phyloP scores from a whole-genome alignment of 352 stramenopile species.

The Peronospora destructor region DNA sequence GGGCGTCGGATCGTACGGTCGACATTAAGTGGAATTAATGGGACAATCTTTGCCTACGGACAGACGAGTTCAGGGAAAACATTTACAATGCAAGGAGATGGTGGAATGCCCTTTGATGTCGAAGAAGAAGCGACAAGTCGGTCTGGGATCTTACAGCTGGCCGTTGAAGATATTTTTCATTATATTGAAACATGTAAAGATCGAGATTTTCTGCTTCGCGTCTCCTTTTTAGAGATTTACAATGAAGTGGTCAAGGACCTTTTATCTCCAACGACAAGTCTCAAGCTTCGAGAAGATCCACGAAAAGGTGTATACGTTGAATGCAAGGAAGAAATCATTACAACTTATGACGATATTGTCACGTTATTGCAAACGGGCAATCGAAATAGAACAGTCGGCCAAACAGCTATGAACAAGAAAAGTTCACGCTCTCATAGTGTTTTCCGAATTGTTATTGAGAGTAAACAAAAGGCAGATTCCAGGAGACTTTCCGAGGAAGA shows the following conservation, averaged over 20 bases:
- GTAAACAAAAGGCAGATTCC: conserved; percentile 48
- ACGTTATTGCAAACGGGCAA: conserved; percentile 61
- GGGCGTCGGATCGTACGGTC: conserved; percentile 69
- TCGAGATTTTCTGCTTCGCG: conserved; percentile 91
- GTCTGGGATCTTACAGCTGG: conserved; percentile 86
- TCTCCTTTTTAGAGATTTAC: conserved; percentile 99
- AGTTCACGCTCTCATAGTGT: conserved; percentile 78
- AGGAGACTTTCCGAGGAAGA: conserved; percentile 59
- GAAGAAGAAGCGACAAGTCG: conserved; percentile 3
- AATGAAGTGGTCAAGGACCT: conserved; percentile 98
- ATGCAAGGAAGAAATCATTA: conserved; percentile 91
- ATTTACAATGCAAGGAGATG: conserved; percentile 92
- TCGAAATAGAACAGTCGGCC: conserved; percentile 49
- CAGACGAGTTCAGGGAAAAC: conserved; percentile 95
- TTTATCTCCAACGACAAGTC: conserved; percentile 51
- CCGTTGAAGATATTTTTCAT: conserved; percentile 91
- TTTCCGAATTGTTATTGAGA: conserved; percentile 80
- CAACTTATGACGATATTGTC: conserved; percentile 56
- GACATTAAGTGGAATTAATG: conserved; percentile 71
- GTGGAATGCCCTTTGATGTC: conserved; percentile 21
- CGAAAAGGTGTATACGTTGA: conserved; percentile 96
- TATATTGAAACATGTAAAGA: conserved; percentile 76
- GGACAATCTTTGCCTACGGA: conserved; percentile 93
- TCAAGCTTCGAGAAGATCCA: conserved; percentile 92
- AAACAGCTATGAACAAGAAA: conserved; percentile 77